Evolutionary conservation across 352 stramenopile species (phyloP).

Genomic region (Phytophthora tentaculata): DNA sequence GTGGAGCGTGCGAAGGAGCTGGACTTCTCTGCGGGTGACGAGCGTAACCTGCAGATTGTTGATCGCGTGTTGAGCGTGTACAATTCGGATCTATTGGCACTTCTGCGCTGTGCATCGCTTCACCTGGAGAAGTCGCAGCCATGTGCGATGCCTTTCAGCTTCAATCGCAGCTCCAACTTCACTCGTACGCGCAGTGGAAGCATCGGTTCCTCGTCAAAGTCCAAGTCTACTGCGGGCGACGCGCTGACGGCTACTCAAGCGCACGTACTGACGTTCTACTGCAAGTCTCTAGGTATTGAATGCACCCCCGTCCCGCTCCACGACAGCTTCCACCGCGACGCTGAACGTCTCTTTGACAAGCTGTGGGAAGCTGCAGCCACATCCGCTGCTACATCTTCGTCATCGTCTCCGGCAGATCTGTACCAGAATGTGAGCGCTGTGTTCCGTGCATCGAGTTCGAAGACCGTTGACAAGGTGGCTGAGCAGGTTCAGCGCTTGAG

Average conservation of each 20-base stretch:
- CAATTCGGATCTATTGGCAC: slow-evolving; percentile 65
- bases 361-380: slow-evolving; percentile 53
- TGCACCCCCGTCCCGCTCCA: slow-evolving; percentile 71
- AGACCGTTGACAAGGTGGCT: slow-evolving; percentile 36
- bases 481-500: slow-evolving; percentile 78
- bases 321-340: slow-evolving; percentile 79
- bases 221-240: slow-evolving; percentile 37
- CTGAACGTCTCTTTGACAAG: slow-evolving; percentile 87
- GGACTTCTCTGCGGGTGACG: slow-evolving; percentile 74
- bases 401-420: slow-evolving; percentile 36
- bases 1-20: slow-evolving; percentile 84
- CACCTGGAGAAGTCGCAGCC: slow-evolving; percentile 75
- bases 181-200: slow-evolving; percentile 35
- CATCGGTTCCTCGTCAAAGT: slow-evolving; percentile 37
- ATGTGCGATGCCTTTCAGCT: slow-evolving; percentile 59
- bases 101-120: slow-evolving; percentile 64
- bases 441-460: slow-evolving; percentile 37
- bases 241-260: slow-evolving; percentile 65
- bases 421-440: slow-evolving; percentile 47
- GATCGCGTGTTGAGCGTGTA: slow-evolving; percentile 79
- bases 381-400: slow-evolving; percentile 24
- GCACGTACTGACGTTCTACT: slow-evolving; percentile 83
- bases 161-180: slow-evolving; percentile 33
- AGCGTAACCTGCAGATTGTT: slow-evolving; percentile 67
- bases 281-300: slow-evolving; percentile 79